phyloP scores from a whole-genome alignment of 2,329 filamentous ascomycete species.

The Colletotrichum eleusines region DNA sequence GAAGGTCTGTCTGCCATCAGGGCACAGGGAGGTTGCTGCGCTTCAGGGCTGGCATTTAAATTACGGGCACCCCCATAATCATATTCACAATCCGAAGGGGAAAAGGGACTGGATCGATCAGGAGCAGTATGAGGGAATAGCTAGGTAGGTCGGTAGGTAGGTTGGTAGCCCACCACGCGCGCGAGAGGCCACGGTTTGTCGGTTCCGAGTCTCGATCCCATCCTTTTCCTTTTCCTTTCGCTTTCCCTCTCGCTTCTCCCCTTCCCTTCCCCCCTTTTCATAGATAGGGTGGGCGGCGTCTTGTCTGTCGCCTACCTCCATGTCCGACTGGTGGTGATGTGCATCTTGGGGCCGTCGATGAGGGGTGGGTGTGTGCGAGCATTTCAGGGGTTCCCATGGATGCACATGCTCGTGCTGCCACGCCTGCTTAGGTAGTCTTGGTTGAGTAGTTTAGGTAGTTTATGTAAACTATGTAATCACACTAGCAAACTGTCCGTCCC shows the following conservation, averaged over 20 bases:
- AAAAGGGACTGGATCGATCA: slow-evolving; percentile 30
- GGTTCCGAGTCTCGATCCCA: slow-evolving; percentile 11
- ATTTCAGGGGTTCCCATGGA: slow-evolving; percentile 40
- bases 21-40: slow-evolving; percentile 29
- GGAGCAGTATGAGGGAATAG: slow-evolving; percentile 1
- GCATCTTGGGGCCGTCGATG: slow-evolving; percentile 4
- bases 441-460: too few relatives aligned
- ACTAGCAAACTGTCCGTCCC: slow-evolving; percentile 15
- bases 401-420: slow-evolving; percentile 33
- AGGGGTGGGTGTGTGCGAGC: slow-evolving; percentile 16
- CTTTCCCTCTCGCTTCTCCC: neutral
- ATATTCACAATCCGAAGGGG: slow-evolving; percentile 31
- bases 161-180: neutral
- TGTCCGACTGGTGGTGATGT: neutral
- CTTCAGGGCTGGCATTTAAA: slow-evolving; percentile 41
- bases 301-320: too few relatives aligned
- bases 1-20: neutral
- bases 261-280: neutral
- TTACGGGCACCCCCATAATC: slow-evolving; percentile 41
- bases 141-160: neutral
- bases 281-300: too few relatives aligned
- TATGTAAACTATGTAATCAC: neutral
- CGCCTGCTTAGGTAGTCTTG: neutral
- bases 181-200: slow-evolving; percentile 33
- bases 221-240: neutral